These are phyloP conservation scores for Rubus parviflorus DNA, from an alignment of 306 rosid species.

Conservation along the genomic window DNA sequence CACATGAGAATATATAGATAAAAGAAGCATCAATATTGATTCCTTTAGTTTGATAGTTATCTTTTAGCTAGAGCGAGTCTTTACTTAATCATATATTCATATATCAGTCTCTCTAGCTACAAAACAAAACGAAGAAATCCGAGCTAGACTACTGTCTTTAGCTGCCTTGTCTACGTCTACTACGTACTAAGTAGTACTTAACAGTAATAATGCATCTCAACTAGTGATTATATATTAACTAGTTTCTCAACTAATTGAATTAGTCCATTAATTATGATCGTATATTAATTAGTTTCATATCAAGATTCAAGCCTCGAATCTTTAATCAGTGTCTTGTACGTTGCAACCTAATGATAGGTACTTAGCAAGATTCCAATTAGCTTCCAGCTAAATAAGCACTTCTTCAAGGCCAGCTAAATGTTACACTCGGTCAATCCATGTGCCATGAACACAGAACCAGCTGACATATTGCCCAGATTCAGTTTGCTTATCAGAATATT, in stretches of 20 bases:
- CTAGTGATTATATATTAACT: not conserved
- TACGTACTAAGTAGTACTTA: not conserved
- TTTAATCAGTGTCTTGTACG: not conserved
- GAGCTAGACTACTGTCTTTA: conserved; percentile 34
- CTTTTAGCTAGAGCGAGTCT: not conserved
- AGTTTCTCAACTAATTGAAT: not conserved
- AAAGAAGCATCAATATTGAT: conserved; percentile 45
- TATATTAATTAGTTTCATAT: not conserved
- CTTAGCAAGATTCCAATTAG: not conserved
- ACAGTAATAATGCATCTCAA: not conserved
- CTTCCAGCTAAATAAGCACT: not conserved
- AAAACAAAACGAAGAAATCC: conserved; percentile 17
- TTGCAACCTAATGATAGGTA: not conserved
- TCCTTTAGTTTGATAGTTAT: conserved; percentile 20
- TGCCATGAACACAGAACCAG: conserved; percentile 9
- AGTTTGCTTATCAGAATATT: not conserved
- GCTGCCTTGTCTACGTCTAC: conserved; percentile 9
- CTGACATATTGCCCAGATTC: not conserved
- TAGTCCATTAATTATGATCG: not conserved
- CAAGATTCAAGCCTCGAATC: not conserved
- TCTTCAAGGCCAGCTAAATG: not conserved
- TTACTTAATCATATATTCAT: not conserved
- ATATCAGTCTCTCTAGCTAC: not conserved
- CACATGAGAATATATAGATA: conserved; percentile 4
- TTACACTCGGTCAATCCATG: not conserved